phyloP scores from a whole-genome alignment of 441 rosid species.

The Croton setiger region DNA sequence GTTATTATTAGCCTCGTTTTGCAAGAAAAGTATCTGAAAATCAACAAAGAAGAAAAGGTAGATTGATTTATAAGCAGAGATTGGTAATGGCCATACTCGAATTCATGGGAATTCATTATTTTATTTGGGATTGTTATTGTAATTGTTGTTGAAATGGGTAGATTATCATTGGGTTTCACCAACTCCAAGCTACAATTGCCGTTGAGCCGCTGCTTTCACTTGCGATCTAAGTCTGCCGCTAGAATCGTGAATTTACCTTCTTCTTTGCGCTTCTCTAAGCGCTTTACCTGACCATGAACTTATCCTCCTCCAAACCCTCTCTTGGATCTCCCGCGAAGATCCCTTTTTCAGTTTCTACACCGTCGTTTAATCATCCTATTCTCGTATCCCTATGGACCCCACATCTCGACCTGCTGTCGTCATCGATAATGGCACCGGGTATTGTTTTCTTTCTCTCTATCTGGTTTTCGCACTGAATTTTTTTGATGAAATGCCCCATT shows the following conservation, averaged over 20 bases:
- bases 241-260: constrained; percentile 24
- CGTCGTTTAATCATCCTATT: constrained; percentile 1
- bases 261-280: constrained; percentile 26
- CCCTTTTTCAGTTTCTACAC: constrained; percentile 12
- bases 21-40: constrained; percentile 42
- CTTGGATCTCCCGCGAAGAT: constrained; percentile 56
- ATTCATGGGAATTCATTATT: constrained; percentile 21
- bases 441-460: neutral
- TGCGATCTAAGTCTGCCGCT: constrained; percentile 44
- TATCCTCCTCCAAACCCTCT: constrained; percentile 39
- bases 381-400: constrained; percentile 62
- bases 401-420: constrained; percentile 94
- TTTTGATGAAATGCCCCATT: constrained; percentile 41
- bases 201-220: constrained; percentile 57
- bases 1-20: constrained; percentile 19
- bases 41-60: neutral
- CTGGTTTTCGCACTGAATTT: constrained; percentile 2
- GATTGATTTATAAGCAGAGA: constrained; percentile 13
- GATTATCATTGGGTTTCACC: constrained; percentile 6
- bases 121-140: neutral
- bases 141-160: constrained; percentile 39
- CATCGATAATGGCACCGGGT: constrained; percentile 98
- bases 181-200: constrained; percentile 17
- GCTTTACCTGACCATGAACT: constrained; percentile 50
- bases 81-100: constrained; percentile 16